These are phyloP conservation scores for Bauhinia variegata DNA, from an alignment of 306 rosid species.

Conservation along the genomic window DNA sequence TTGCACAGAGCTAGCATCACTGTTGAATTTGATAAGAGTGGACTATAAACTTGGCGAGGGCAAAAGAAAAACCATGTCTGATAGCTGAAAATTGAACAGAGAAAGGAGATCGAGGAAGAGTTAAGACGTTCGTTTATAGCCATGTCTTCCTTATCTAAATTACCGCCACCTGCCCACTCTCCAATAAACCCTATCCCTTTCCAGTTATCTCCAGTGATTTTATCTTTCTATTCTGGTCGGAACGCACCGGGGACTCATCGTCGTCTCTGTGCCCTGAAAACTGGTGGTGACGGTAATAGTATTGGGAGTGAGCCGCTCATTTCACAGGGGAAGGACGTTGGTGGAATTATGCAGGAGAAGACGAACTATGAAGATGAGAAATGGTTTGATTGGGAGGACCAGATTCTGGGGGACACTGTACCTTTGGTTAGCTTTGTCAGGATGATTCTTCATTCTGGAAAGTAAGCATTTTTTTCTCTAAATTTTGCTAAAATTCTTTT, in stretches of 20 bases:
- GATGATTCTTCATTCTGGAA: conserved; percentile 86
- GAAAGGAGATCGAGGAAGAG: neutral
- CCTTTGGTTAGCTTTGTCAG: conserved; percentile 89
- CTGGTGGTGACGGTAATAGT: conserved; percentile 49
- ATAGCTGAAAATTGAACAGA: neutral
- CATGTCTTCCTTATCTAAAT: conserved; percentile 63
- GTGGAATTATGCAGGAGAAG: conserved; percentile 47
- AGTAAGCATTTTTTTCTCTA: conserved; percentile 53
- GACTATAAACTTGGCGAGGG: too few relatives aligned
- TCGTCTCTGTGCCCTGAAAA: conserved; percentile 52
- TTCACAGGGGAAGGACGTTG: conserved; percentile 43
- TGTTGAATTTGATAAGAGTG: neutral
- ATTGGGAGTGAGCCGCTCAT: conserved; percentile 54
- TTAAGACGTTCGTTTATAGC: neutral
- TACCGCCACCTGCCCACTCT: conserved; percentile 41
- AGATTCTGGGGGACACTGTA: conserved; percentile 92
- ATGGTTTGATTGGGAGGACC: conserved; percentile 95
- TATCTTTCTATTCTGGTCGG: conserved; percentile 46
- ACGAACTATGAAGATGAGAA: conserved; percentile 41
- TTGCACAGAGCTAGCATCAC: too few relatives aligned
- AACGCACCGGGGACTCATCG: conserved; percentile 29
- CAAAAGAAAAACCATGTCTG: neutral
- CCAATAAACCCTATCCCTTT: conserved; percentile 37
- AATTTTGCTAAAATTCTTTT: too few relatives aligned
- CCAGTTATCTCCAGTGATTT: conserved; percentile 39